These are phyloP conservation scores for Typha latifolia DNA, from an alignment of 176 grass and related monocot genomes.

Conservation along the genomic window DNA sequence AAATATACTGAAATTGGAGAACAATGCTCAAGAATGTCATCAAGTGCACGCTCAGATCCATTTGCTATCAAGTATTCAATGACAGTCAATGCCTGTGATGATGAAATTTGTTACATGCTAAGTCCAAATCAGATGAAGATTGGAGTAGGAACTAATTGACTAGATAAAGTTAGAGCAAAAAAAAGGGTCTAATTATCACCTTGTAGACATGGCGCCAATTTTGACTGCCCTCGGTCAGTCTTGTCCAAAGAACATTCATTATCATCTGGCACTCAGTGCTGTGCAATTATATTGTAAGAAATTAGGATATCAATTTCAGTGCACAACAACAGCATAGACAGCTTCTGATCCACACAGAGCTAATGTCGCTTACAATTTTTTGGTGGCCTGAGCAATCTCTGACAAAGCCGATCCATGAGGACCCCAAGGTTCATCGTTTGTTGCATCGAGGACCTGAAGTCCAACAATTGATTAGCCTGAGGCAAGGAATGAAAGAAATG, in stretches of 20 bases:
- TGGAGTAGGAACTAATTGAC: not conserved
- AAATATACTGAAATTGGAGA: constrained; percentile 76
- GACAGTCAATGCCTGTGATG: constrained; percentile 66
- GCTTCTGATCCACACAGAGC: not conserved
- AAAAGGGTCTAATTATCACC: constrained; percentile 26
- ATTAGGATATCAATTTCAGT: not conserved
- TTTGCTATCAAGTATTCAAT: constrained; percentile 97
- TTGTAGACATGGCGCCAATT: constrained; percentile 96
- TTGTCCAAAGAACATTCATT: constrained; percentile 92
- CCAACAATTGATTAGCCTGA: not conserved
- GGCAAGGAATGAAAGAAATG: not conserved
- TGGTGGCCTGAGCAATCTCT: constrained; percentile 55
- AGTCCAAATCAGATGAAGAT: constrained; percentile 6
- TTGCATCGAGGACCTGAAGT: constrained; percentile 71
- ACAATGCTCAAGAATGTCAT: constrained; percentile 85
- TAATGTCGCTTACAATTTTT: constrained; percentile 29
- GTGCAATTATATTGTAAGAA: constrained; percentile 6
- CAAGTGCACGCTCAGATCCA: constrained; percentile 90
- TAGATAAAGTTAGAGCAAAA: constrained; percentile 14
- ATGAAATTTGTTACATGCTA: not conserved
- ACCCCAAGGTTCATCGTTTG: constrained; percentile 70
- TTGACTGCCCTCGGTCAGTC: constrained; percentile 52
- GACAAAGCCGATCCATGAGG: constrained; percentile 65
- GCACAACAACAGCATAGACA: not conserved
- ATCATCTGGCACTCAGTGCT: constrained; percentile 93